A percentile compares a stretch with the other conserved stretches of the same genome.
phyloP scores from a whole-genome alignment of 2,329 filamentous ascomycete genomes.

The Xylaria sp. region DNA sequence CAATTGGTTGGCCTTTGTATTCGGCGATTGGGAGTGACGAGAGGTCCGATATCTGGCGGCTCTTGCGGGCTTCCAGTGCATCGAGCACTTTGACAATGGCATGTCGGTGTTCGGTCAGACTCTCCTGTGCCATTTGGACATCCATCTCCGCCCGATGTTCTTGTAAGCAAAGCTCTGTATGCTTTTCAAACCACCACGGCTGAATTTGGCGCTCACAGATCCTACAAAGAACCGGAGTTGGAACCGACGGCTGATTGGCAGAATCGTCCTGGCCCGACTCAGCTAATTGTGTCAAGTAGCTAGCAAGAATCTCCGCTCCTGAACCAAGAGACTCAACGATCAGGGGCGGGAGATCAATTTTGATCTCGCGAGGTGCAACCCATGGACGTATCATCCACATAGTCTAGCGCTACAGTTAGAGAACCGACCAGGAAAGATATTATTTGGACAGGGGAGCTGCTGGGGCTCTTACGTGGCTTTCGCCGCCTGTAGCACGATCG shows the following conservation, averaged over 20 bases:
- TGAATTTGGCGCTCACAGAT: conserved; percentile 98
- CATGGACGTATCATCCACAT: conserved; percentile 99
- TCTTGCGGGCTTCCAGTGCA: conserved; percentile 80
- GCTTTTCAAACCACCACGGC: conserved; percentile 99
- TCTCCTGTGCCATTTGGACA: conserved; percentile 94
- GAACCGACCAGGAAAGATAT: background rate
- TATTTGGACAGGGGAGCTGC: background rate
- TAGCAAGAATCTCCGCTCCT: conserved; percentile 91
- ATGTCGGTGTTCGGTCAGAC: conserved; percentile 88
- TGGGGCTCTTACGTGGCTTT: conserved; percentile 79
- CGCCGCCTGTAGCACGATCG: conserved; percentile 81
- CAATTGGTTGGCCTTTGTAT: conserved; percentile 88
- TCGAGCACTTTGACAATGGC: conserved; percentile 95
- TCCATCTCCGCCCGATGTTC: conserved; percentile 98
- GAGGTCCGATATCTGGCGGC: conserved; percentile 63
- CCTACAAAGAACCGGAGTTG: conserved; percentile 81
- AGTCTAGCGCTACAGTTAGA: conserved; percentile 60
- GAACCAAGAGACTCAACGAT: conserved; percentile 94
- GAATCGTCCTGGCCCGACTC: conserved; percentile 81
- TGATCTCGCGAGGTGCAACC: conserved; percentile 85
- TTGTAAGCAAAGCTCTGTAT: conserved; percentile 93
- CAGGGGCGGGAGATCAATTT: conserved; percentile 87
- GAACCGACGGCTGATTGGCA: conserved; percentile 76
- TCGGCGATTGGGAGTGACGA: conserved; percentile 66
- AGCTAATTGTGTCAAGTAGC: conserved; percentile 87